phyloP scores from a whole-genome alignment of 306 rosid genomes.

The Cercis canadensis region DNA sequence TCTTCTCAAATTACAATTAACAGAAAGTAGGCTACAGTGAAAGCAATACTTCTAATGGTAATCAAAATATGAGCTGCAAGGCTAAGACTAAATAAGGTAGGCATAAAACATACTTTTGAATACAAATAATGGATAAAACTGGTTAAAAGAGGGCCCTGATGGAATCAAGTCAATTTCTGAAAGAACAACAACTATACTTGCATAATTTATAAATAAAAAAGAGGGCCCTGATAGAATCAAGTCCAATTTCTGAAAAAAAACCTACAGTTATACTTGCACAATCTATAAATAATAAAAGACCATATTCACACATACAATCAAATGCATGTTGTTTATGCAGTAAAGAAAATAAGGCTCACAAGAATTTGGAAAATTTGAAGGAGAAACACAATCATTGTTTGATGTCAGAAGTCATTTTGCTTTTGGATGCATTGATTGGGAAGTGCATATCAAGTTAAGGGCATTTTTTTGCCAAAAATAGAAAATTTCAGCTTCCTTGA shows the following conservation, averaged over 20 bases:
- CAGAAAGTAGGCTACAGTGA: constrained; percentile 8
- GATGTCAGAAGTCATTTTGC: too few relatives aligned
- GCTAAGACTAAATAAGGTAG: not conserved
- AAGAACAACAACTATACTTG: constrained; percentile 4
- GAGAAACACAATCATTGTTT: too few relatives aligned
- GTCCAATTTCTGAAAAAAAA: constrained; percentile 25
- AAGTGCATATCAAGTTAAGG: too few relatives aligned
- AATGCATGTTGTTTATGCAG: too few relatives aligned
- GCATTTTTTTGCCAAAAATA: too few relatives aligned
- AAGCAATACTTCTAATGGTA: constrained; percentile 31
- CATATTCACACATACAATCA: too few relatives aligned
- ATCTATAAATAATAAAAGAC: too few relatives aligned
- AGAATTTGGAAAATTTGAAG: too few relatives aligned
- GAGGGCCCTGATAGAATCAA: constrained; percentile 8
- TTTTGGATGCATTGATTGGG: too few relatives aligned
- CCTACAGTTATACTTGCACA: not conserved
- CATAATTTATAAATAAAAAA: too few relatives aligned
- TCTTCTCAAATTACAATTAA: constrained; percentile 32
- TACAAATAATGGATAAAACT: not conserved
- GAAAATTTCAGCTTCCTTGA: too few relatives aligned
- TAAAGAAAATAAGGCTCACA: too few relatives aligned
- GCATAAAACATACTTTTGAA: not conserved
- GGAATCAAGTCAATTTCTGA: constrained; percentile 16
- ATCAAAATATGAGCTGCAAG: constrained; percentile 28
- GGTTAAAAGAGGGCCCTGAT: constrained; percentile 14